phyloP scores from a whole-genome alignment of 176 grass and related monocot genomes.

The Saccharum spontaneum region DNA sequence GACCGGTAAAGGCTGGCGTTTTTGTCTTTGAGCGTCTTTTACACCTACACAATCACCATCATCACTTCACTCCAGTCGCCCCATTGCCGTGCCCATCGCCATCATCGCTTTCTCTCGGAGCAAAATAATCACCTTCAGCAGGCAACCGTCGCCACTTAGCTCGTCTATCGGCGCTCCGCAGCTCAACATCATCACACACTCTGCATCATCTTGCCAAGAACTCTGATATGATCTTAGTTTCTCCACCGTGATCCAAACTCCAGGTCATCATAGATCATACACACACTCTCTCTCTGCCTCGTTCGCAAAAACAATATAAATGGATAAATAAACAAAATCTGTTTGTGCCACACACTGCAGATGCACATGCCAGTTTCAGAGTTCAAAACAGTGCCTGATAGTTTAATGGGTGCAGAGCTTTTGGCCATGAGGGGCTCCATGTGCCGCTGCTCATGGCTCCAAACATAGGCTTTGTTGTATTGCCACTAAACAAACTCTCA shows the following conservation, averaged over 20 bases:
- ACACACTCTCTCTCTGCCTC: background rate
- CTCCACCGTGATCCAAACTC: background rate
- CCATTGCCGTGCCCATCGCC: background rate
- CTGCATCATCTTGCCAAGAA: constrained; percentile 3
- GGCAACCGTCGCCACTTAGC: background rate
- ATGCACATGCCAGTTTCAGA: constrained; percentile 10
- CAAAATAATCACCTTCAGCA: constrained; percentile 9
- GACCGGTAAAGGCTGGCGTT: constrained; percentile 11
- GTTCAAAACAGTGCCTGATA: constrained; percentile 27
- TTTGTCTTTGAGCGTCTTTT: constrained; percentile 16
- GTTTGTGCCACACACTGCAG: background rate
- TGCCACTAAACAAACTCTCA: constrained; percentile 23
- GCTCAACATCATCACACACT: constrained; percentile 5
- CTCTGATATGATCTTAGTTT: background rate
- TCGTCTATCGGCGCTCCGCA: background rate
- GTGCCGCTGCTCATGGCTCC: constrained; percentile 55
- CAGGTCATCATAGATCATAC: background rate
- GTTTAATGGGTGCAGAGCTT: constrained; percentile 32
- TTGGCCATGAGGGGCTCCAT: constrained; percentile 51
- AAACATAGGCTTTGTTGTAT: constrained; percentile 51
- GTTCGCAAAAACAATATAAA: background rate
- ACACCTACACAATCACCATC: constrained; percentile 17
- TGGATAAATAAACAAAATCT: background rate
- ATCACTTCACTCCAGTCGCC: background rate
- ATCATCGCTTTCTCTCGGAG: background rate